Evolutionary conservation across 106 monocot species (phyloP), one percentile per base, ranked within the genome.

Genomic region (Dendrobium catenatum): DNA sequence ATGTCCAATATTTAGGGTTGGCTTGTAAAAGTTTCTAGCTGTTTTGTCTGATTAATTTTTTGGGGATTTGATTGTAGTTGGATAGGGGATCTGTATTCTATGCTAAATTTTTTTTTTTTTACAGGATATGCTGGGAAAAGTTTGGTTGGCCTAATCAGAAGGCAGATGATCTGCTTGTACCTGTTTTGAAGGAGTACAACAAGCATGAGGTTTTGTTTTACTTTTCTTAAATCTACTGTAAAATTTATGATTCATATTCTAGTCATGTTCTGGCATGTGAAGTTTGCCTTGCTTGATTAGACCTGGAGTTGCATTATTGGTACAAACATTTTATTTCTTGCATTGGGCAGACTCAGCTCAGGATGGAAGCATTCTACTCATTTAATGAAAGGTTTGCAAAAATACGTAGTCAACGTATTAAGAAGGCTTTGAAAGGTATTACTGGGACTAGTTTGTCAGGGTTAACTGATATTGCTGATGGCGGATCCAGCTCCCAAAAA

Each of bases 351-450:
- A 98, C 92, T 70, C 97, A 98, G 76, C 83, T 98, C 22, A 86
- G 94, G 55, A 81, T 98, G 48, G 97, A 94, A 77, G 97, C 97
- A 51, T 98, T 98, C 83, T 98, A 93, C 80, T 85, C 91, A 72
- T 98, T 98, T 82, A 98, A 98, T 80, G 97, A 98, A 82, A 89
- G 92, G 79, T 98, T 98, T 89, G 97, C 97, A 29, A 98, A 95
- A 89, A 89, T 98, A 67, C 90, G 94, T 20, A 98, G 97, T 80
- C 84, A 98, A 73, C 81, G 97, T 54, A 98, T 98, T 47, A 98
- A 95, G 82, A 94, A 89, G 83, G 97, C 97, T 43, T 78, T 98
- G 16, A 95, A 94, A 84, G 97, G 97, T 80, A 98, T 98, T 72
- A 90, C 91, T 64, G 91, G 94, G 40, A 83, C 55, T 64, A 47